phyloP scores from a whole-genome alignment of 2,329 filamentous ascomycete genomes.

The Aspergillus terreus region DNA sequence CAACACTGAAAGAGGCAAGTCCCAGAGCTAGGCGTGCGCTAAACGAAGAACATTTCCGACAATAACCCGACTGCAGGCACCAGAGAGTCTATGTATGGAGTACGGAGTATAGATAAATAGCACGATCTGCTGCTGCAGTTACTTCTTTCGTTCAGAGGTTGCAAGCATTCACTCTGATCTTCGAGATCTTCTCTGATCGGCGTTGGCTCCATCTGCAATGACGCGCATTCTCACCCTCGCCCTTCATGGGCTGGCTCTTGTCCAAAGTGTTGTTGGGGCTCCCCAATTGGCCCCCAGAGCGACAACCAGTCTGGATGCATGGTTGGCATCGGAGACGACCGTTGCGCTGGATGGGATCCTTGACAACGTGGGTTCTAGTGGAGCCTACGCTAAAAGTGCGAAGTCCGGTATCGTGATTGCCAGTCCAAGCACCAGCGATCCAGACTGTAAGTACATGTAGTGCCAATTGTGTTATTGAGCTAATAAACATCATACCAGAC shows the following conservation, averaged over 20 bases:
- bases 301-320: conserved; percentile 16
- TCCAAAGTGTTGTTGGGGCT: background rate
- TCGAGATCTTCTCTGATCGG: too few relatives aligned
- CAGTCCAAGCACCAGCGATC: conserved; percentile 52
- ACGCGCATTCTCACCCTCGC: background rate
- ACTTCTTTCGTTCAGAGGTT: too few relatives aligned
- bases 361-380: conserved; percentile 53
- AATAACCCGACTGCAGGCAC: too few relatives aligned
- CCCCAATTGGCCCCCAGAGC: background rate
- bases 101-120: too few relatives aligned
- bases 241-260: background rate
- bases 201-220: background rate
- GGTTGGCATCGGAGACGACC: conserved; percentile 38
- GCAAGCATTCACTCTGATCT: too few relatives aligned
- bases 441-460: conserved; percentile 46
- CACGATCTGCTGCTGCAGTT: too few relatives aligned
- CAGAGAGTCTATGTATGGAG: too few relatives aligned
- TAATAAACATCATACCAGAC: conserved; percentile 46
- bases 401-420: conserved; percentile 52
- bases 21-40: too few relatives aligned
- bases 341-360: conserved; percentile 51
- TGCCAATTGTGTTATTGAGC: too few relatives aligned
- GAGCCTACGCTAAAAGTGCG: conserved; percentile 47
- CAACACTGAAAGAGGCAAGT: too few relatives aligned
- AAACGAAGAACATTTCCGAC: too few relatives aligned